Conservation (phyloP, 2,329 filamentous ascomycete species). For the Sarocladium kiliense region DNA sequence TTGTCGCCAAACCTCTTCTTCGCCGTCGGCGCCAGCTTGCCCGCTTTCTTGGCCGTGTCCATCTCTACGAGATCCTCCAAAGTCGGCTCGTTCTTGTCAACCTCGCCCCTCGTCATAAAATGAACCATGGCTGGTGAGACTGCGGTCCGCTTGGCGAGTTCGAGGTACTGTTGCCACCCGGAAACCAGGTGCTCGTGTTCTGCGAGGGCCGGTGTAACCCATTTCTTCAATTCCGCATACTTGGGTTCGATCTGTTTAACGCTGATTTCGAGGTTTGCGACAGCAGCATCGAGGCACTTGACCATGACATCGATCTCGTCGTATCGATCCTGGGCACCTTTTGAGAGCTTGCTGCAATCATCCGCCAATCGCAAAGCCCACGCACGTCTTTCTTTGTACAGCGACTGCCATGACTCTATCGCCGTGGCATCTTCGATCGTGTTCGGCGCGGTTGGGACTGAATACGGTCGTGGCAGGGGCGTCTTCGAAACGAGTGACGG, state of each 20-base stretch:
- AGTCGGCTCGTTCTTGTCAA: constrained; percentile 46
- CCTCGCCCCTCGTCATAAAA: constrained; percentile 52
- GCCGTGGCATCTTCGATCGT: constrained; percentile 74
- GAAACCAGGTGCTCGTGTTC: constrained; percentile 61
- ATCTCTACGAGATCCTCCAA: constrained; percentile 73
- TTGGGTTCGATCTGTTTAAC: constrained; percentile 68
- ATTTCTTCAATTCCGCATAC: constrained; percentile 64
- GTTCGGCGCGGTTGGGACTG: constrained; percentile 68
- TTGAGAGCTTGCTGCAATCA: constrained; percentile 62
- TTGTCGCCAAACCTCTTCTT: constrained; percentile 56
- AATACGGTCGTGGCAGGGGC: constrained; percentile 49
- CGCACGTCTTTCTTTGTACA: constrained; percentile 73
- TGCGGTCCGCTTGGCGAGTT: constrained; percentile 57
- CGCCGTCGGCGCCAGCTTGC: constrained; percentile 54
- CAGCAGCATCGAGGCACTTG: constrained; percentile 75
- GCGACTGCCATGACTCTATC: constrained; percentile 78
- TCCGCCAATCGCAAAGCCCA: constrained; percentile 73
- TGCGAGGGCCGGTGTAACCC: constrained; percentile 61
- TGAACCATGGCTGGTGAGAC: constrained; percentile 61
- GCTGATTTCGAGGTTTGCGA: constrained; percentile 76
- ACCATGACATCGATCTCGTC: constrained; percentile 71
- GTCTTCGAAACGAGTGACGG: constrained; percentile 42
- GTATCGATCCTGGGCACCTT: constrained; percentile 59
- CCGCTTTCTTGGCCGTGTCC: constrained; percentile 67
- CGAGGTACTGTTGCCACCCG: constrained; percentile 65